Conservation (phyloP, 1,284 basidiomycete species). For the Trichosporon sp. region DNA sequence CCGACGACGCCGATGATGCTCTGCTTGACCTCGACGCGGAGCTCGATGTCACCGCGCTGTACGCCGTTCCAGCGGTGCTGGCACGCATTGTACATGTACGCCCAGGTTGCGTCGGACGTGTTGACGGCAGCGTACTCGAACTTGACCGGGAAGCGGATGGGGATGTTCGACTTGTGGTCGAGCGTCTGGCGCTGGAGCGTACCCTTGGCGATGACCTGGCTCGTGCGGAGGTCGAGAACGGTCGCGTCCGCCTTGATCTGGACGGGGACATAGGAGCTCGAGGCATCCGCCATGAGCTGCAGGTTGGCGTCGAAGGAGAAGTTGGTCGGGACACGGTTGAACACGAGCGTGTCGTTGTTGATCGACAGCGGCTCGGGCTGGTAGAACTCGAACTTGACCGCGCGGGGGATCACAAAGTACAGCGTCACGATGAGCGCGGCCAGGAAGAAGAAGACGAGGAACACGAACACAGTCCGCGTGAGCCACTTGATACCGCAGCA, state of each 20-base stretch:
- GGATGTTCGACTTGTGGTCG: constrained; percentile 65
- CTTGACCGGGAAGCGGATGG: constrained; percentile 71
- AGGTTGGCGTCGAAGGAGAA: constrained; percentile 79
- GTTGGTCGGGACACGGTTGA: constrained; percentile 75
- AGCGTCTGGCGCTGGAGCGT: constrained; percentile 64
- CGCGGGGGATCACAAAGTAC: constrained; percentile 76
- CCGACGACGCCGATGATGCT: constrained; percentile 69
- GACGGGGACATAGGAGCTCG: constrained; percentile 70
- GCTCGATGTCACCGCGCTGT: constrained; percentile 67
- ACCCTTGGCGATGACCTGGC: constrained; percentile 67
- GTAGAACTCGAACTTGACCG: constrained; percentile 70
- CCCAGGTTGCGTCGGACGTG: constrained; percentile 77
- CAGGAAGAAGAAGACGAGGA: constrained; percentile 66
- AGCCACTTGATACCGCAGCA: constrained; percentile 72
- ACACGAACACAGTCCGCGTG: constrained; percentile 69
- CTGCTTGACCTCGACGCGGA: constrained; percentile 70
- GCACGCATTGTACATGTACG: constrained; percentile 77
- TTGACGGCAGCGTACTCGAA: constrained; percentile 82
- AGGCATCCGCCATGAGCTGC: constrained; percentile 70
- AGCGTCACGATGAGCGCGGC: constrained; percentile 68
- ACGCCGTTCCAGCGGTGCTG: constrained; percentile 64
- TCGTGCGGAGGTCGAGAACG: constrained; percentile 64
- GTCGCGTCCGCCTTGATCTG: constrained; percentile 68
- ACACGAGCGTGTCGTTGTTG: constrained; percentile 64
- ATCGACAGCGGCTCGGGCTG: constrained; percentile 63